Base-by-base conservation (phyloP, 257 asterid species). In the Plantago ovata region DNA sequence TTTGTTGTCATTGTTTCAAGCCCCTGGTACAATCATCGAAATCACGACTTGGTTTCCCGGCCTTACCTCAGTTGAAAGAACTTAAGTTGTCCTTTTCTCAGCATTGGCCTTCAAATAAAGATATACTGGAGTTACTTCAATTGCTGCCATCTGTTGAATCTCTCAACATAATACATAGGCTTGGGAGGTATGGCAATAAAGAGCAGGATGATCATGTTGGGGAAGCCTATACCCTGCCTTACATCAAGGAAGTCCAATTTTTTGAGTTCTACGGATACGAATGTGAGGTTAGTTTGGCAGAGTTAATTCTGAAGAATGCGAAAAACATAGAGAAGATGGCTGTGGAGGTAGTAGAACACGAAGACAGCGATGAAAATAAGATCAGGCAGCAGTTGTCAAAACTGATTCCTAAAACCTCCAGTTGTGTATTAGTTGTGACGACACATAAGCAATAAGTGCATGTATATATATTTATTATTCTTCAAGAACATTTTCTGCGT, bases 401-500 rank as follows among this genome's bases (percentile, higher is more conserved):
- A n/a, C 16, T 44, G 16, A 8, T 42, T 12, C 47, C 47, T 18
- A 42, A 42, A 42, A 42, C 16, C 16, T 18, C 47, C 13, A 42
- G 16, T 42, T 42, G 47, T 42, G 47, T 42, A 42, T 42, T 42
- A n/a, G n/a, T n/a, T n/a, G n/a, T n/a, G n/a, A n/a, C n/a, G n/a
- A n/a, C n/a, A n/a, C n/a, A n/a, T n/a, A n/a, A n/a, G n/a, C n/a
- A n/a, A n/a, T n/a, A n/a, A n/a, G n/a, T n/a, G n/a, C n/a, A n/a
- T n/a, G n/a, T n/a, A n/a, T n/a, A n/a, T n/a, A n/a, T n/a, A n/a
- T n/a, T n/a, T n/a, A n/a, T n/a, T n/a, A n/a, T n/a, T n/a, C n/a
- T n/a, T n/a, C n/a, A n/a, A n/a, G n/a, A n/a, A n/a, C n/a, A n/a
- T n/a, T n/a, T n/a, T n/a, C n/a, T n/a, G n/a, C n/a, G n/a, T n/a